A percentile compares a stretch with the other conserved stretches of the same genome.
Conservation (phyloP, 768 basidiomycete genomes). For the Nidula microcarpa region DNA sequence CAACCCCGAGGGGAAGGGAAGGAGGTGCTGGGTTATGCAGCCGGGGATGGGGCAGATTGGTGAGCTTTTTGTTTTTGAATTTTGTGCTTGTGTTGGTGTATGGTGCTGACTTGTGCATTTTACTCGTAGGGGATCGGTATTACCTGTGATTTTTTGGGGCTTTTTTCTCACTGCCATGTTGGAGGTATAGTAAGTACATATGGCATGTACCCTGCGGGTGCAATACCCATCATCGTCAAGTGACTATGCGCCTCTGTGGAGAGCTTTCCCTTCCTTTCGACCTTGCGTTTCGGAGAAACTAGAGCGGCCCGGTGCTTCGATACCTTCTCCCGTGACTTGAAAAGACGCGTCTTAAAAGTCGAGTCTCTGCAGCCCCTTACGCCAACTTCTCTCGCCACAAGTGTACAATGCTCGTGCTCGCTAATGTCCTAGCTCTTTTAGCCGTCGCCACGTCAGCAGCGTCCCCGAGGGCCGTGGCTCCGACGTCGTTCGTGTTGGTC, state of each 20-base stretch:
- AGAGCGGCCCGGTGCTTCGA: background rate
- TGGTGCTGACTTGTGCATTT: background rate
- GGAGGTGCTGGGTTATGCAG: conserved; percentile 79
- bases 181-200: background rate
- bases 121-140: conserved; percentile 33
- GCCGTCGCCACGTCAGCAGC: background rate
- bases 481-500: conserved; percentile 34
- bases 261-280: background rate
- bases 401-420: background rate
- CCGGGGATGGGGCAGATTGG: conserved; percentile 91
- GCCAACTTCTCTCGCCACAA: background rate
- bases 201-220: background rate
- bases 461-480: background rate
- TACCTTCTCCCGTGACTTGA: background rate
- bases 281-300: background rate
- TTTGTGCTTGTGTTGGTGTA: background rate
- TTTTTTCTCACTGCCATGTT: background rate
- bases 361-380: too few species aligned
- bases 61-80: conserved; percentile 22
- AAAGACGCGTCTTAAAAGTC: background rate
- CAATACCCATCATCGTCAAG: background rate
- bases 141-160: conserved; percentile 21
- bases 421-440: background rate
- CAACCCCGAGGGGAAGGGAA: conserved; percentile 44
- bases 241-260: background rate